These are phyloP conservation scores for Penicillium desertorum DNA, from an alignment of 495 filamentous ascomycete species.

Conservation along the genomic window DNA sequence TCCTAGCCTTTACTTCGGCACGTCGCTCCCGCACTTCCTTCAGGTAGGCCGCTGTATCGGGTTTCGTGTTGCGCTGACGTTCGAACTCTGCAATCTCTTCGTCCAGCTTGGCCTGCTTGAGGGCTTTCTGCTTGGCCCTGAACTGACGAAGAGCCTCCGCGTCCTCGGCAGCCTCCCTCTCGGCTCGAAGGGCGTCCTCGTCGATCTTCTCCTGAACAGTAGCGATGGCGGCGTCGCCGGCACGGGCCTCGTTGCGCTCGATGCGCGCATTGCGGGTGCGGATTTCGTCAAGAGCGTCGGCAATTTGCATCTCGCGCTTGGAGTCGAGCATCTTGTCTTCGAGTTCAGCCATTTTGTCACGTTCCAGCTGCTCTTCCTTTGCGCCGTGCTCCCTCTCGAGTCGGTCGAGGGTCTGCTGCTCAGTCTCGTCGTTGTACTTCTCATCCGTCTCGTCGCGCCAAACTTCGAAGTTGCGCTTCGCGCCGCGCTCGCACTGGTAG, in stretches of 20 bases:
- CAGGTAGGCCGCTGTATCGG: too few relatives aligned
- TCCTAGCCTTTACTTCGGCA: too few relatives aligned
- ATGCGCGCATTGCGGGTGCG: slow-evolving; percentile 84
- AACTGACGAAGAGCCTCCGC: background rate
- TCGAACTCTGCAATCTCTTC: too few relatives aligned
- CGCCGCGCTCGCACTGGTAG: slow-evolving; percentile 82
- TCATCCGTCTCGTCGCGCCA: slow-evolving; percentile 62
- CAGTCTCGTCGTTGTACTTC: slow-evolving; percentile 65
- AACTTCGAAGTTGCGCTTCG: slow-evolving; percentile 88
- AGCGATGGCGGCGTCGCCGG: slow-evolving; percentile 47
- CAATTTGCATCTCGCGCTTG: slow-evolving; percentile 96
- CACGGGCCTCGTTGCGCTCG: slow-evolving; percentile 65
- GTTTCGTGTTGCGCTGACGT: too few relatives aligned
- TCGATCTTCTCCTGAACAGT: slow-evolving; percentile 49
- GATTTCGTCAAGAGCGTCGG: slow-evolving; percentile 95
- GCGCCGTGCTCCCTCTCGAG: slow-evolving; percentile 71
- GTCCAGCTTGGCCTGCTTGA: background rate
- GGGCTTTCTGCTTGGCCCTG: background rate
- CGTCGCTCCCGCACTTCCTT: too few relatives aligned
- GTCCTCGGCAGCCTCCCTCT: slow-evolving; percentile 48
- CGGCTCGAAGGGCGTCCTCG: slow-evolving; percentile 59
- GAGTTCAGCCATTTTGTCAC: slow-evolving; percentile 74
- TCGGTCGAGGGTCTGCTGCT: slow-evolving; percentile 82
- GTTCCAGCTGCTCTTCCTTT: slow-evolving; percentile 54
- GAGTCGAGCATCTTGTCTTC: slow-evolving; percentile 85